phyloP scores from a whole-genome alignment of 768 basidiomycete species.

The Suillus alpinus region DNA sequence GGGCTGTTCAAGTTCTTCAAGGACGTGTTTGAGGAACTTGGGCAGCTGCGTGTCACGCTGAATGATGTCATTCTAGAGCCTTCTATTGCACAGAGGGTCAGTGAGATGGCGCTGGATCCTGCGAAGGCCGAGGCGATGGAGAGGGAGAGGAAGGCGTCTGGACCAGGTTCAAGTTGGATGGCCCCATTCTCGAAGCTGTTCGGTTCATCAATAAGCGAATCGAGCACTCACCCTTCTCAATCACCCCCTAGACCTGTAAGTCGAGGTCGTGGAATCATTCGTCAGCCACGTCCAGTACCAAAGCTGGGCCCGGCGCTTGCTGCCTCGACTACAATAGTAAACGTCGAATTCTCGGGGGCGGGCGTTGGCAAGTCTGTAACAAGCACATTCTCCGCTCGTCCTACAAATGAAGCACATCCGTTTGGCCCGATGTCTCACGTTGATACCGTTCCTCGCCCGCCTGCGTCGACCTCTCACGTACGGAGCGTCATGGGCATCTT shows the following conservation, averaged over 20 bases:
- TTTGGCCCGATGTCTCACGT: constrained; percentile 10
- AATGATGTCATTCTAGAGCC: constrained; percentile 94
- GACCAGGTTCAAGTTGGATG: constrained; percentile 66
- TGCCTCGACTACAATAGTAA: constrained; percentile 89
- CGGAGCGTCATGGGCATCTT: constrained; percentile 80
- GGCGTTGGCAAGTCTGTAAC: constrained; percentile 58
- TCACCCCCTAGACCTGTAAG: constrained; percentile 26
- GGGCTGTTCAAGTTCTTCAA: constrained; percentile 79
- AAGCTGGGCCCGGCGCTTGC: constrained; percentile 84
- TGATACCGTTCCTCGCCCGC: constrained; percentile 12
- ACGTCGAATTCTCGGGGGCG: constrained; percentile 88
- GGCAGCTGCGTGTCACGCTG: constrained; percentile 73
- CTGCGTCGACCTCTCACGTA: constrained; percentile 15
- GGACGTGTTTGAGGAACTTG: constrained; percentile 81
- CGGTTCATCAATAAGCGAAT: constrained; percentile 34
- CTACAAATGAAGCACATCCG: constrained; percentile 14
- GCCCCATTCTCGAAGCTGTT: constrained; percentile 84
- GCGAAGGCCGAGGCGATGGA: constrained; percentile 44
- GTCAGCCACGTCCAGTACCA: constrained; percentile 54
- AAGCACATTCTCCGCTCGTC: constrained; percentile 35
- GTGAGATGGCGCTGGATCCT: constrained; percentile 67
- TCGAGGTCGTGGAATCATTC: constrained; percentile 21
- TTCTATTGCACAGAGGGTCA: constrained; percentile 62
- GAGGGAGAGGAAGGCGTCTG: constrained; percentile 29
- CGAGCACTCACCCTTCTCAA: constrained; percentile 12